Base-by-base conservation (phyloP, 202 grass and related monocot species). In the Musa balbisiana region DNA sequence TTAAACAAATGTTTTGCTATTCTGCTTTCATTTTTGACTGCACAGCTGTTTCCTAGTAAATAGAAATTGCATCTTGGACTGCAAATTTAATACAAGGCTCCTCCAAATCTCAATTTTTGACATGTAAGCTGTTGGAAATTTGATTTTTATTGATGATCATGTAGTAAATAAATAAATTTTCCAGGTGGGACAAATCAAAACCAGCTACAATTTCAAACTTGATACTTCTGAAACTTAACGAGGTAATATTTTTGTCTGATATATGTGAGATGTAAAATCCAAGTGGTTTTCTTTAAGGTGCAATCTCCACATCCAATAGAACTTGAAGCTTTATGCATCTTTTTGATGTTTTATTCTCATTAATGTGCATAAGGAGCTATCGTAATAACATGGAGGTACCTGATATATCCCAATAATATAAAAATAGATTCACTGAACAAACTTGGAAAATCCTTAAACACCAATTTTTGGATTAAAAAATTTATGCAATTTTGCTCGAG, bases 161-260 rank as follows among this genome's bases (percentile, higher is more conserved):
- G 67, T 11, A 60, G 22, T 82, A 80, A 58, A 55, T 74, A 43
- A 43, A 0, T 43, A 43, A 43, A 43, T 70, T 73, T 88, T 53
- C 63, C 84, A 94, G 88, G 83, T 94, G 94, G 94, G 94, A 98
- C 75, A 83, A 88, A 89, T 85, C 91, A 72, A 92, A 85, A 83
- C 81, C 94, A 23, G 91, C 91, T 59, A 86, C 77, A 52, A 85
- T 93, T 55, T 84, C 87, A 55, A 98, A 98, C 63, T 76, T 98
- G 26, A 87, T 98, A 87, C 94, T 93, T 80, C 74, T 98, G 43
- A 98, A 98, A 80, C 91, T 98, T 78, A 91, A 29, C 11, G 93
- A 97, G 93, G 90, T 97, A 92, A 82, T 3, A 21, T 65, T 62
- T 24, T 79, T 60, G n/a, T 60, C 9, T 60, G 56, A 60, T 60